Evolutionary conservation across 306 rosid species (phyloP).

Genomic region (Gastrolobium bilobum): DNA sequence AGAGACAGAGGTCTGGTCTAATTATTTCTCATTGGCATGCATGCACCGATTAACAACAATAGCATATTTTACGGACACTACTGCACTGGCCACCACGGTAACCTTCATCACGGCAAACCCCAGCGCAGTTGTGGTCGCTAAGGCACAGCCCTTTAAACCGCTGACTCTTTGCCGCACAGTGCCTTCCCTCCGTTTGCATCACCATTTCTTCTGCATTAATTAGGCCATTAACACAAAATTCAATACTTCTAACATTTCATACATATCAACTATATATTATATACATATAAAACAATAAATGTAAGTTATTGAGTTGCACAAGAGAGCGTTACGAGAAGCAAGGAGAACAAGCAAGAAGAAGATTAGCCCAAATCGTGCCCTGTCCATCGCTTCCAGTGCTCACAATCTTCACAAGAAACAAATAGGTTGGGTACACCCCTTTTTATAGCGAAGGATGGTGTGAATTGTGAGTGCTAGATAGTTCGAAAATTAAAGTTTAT

Average conservation of each 20-base stretch:
- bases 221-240: background rate
- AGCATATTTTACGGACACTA: slow-evolving; percentile 63
- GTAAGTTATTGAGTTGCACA: too few species aligned
- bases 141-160: slow-evolving; percentile 45
- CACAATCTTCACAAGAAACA: background rate
- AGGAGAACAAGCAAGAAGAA: slow-evolving; percentile 49
- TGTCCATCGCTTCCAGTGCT: slow-evolving; percentile 35
- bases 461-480: too few species aligned
- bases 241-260: too few species aligned
- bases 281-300: too few species aligned
- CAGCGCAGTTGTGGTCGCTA: slow-evolving; percentile 57
- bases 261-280: too few species aligned
- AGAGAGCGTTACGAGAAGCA: slow-evolving; percentile 46
- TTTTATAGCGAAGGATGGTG: slow-evolving; percentile 29
- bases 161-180: slow-evolving; percentile 59
- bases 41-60: slow-evolving; percentile 30
- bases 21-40: too few species aligned
- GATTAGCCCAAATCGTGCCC: slow-evolving; percentile 47
- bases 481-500: too few species aligned
- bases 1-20: too few species aligned
- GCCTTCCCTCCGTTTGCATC: slow-evolving; percentile 51
- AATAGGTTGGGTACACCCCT: background rate
- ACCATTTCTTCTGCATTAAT: slow-evolving; percentile 56
- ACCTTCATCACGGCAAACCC: slow-evolving; percentile 58
- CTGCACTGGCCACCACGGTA: slow-evolving; percentile 64